Evolutionary conservation across 345 rosid genomes (phyloP).

Genomic region (Laguncularia racemosa): DNA sequence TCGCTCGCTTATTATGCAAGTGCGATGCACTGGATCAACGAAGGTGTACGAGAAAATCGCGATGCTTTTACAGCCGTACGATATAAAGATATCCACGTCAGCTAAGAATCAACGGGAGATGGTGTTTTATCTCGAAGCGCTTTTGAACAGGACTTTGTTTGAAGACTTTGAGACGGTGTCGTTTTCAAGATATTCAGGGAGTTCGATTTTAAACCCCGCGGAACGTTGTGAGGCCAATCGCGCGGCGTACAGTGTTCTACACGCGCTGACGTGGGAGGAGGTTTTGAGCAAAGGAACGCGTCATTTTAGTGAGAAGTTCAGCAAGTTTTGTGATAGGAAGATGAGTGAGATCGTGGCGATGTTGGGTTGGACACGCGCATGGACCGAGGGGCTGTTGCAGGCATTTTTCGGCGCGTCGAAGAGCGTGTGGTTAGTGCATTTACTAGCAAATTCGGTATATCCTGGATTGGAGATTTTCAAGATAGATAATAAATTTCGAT

Average conservation of each 20-base stretch:
- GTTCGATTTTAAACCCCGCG: neutral
- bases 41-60: constrained; percentile 53
- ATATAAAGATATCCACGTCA: neutral
- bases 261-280: neutral
- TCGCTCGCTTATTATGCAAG: constrained; percentile 49
- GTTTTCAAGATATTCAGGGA: neutral
- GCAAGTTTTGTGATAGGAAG: constrained; percentile 1
- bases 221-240: neutral
- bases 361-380: neutral
- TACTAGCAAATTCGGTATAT: neutral
- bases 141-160: neutral
- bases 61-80: constrained; percentile 1
- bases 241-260: neutral
- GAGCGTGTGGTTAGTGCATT: constrained; percentile 2
- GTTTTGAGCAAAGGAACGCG: neutral
- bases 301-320: neutral
- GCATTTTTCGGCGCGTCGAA: constrained; percentile 3
- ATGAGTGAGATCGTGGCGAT: constrained; percentile 1
- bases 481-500: neutral
- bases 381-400: constrained; percentile 1
- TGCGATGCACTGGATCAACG: constrained; percentile 46
- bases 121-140: constrained; percentile 1
- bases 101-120: neutral
- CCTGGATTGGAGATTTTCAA: neutral
- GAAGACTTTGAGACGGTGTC: constrained; percentile 1